A percentile compares a stretch with the other conserved stretches of the same genome.
These are phyloP conservation scores for Gastroboletus turbinatus DNA, from an alignment of 1,284 basidiomycete species.

Conservation along the genomic window DNA sequence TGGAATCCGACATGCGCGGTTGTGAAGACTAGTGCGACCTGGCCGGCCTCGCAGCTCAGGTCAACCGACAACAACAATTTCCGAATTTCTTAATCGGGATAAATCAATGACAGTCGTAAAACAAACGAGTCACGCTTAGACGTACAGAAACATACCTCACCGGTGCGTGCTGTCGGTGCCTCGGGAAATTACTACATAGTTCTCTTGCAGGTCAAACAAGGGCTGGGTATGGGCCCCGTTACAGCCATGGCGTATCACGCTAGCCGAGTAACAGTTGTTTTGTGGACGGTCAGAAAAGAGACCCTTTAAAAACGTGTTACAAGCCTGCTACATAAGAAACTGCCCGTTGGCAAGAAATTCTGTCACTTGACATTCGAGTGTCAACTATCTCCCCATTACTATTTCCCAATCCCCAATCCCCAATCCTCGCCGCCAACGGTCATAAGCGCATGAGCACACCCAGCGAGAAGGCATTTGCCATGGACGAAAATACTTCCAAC, in stretches of 20 bases:
- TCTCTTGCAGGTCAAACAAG: background rate
- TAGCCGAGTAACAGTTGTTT: slow-evolving; percentile 8
- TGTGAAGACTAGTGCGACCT: background rate
- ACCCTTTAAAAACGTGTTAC: slow-evolving; percentile 1
- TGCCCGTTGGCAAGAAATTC: background rate
- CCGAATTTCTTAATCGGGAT: background rate
- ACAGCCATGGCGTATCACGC: slow-evolving; percentile 4
- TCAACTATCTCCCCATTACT: background rate
- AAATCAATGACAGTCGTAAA: background rate
- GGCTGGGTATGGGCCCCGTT: background rate
- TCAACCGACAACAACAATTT: no score
- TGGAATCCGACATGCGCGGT: background rate
- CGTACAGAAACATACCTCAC: slow-evolving; percentile 4
- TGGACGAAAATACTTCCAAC: background rate
- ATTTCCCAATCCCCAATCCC: background rate
- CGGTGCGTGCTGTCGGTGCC: background rate
- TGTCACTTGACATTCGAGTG: background rate
- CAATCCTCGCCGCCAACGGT: background rate
- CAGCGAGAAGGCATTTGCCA: background rate
- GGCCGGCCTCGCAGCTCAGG: background rate
- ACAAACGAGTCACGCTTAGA: background rate
- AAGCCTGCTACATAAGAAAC: slow-evolving; percentile 7
- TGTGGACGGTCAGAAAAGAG: background rate
- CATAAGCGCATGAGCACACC: slow-evolving; percentile 6
- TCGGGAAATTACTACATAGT: slow-evolving; percentile 3